Conservation (phyloP, 2,329 filamentous ascomycete genomes). For the Xylaria sp. region DNA sequence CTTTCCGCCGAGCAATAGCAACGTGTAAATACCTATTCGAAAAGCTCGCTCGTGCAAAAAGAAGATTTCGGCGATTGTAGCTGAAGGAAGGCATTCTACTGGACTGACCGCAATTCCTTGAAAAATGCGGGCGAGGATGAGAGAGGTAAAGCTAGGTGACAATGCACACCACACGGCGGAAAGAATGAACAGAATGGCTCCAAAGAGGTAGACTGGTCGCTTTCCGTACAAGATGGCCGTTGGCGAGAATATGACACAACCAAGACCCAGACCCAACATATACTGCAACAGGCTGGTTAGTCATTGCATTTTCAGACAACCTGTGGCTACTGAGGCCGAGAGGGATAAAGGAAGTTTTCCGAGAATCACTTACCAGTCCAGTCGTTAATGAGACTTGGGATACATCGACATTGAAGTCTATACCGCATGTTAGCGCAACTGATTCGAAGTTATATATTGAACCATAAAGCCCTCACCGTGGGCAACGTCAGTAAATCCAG, state of each 20-base stretch:
- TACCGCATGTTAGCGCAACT: constrained; percentile 22
- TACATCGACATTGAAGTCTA: constrained; percentile 66
- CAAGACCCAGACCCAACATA: constrained; percentile 91
- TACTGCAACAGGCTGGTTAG: constrained; percentile 50
- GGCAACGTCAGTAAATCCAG: constrained; percentile 85
- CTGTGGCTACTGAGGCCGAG: neutral
- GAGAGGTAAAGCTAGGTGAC: constrained; percentile 80
- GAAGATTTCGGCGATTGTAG: constrained; percentile 95
- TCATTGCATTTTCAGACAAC: neutral
- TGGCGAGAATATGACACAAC: constrained; percentile 82
- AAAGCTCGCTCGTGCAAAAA: constrained; percentile 91
- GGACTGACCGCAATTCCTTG: constrained; percentile 88
- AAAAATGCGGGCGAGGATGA: constrained; percentile 82
- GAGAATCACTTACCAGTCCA: constrained; percentile 18
- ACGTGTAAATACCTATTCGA: constrained; percentile 88
- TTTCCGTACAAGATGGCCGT: constrained; percentile 93
- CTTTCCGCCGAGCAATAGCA: constrained; percentile 87
- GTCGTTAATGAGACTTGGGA: constrained; percentile 77
- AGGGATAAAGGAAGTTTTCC: neutral
- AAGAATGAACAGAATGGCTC: constrained; percentile 76
- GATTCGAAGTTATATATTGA: constrained; percentile 37
- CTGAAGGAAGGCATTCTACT: constrained; percentile 89
- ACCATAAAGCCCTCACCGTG: constrained; percentile 44
- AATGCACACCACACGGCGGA: constrained; percentile 84
- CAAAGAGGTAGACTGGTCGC: constrained; percentile 83